These are phyloP conservation scores for Paramecium biaurelia DNA, from an alignment of 73 alveolate species.

Conservation along the genomic window DNA sequence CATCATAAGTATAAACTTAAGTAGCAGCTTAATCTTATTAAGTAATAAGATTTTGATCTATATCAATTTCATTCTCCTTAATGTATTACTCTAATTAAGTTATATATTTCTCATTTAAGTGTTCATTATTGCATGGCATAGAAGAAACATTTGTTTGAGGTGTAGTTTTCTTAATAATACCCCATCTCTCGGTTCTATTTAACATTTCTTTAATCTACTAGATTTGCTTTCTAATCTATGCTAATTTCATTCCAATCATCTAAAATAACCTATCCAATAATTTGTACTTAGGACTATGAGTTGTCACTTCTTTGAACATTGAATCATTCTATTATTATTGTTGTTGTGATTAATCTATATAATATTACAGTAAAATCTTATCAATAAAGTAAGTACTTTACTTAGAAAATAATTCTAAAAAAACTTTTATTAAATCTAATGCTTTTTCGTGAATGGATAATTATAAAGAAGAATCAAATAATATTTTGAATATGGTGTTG, in stretches of 20 bases:
- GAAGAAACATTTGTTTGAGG: background rate
- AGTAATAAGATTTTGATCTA: constrained; percentile 18
- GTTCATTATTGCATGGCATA: constrained; percentile 23
- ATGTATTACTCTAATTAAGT: background rate
- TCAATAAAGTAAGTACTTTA: constrained; percentile 6
- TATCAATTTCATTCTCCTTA: background rate
- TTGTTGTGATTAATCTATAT: background rate
- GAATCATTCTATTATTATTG: background rate
- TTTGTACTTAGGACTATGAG: background rate
- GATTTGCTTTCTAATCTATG: constrained; percentile 20
- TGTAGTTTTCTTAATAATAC: constrained; percentile 2
- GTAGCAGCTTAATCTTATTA: background rate
- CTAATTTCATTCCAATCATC: constrained; percentile 51
- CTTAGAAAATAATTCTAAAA: background rate
- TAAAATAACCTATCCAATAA: constrained; percentile 13
- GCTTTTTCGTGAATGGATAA: constrained; percentile 3
- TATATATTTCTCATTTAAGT: background rate
- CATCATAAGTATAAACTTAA: constrained; percentile 30
- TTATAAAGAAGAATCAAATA: background rate
- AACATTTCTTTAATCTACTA: background rate
- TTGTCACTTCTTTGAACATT: background rate
- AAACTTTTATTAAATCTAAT: background rate
- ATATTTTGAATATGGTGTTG: background rate
- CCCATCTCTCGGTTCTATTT: background rate
- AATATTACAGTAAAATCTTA: background rate